Evolutionary conservation across 805 yeast species (phyloP).

Genomic region (Pichia heedii): DNA sequence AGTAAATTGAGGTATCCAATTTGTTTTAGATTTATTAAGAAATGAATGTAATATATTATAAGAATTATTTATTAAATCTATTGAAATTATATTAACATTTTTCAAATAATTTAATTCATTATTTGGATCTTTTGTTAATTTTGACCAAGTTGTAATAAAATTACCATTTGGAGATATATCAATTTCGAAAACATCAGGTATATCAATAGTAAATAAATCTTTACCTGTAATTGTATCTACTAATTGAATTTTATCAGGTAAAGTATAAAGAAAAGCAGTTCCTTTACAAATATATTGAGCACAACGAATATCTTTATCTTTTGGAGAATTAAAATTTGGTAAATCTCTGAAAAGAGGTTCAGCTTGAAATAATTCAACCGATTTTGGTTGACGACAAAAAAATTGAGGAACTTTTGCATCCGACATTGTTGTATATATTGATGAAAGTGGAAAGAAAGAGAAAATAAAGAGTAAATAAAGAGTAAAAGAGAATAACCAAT

Average conservation of each 20-base stretch:
- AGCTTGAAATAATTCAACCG: slow-evolving; percentile 43
- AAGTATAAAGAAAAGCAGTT: slow-evolving; percentile 59
- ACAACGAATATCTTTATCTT: slow-evolving; percentile 42
- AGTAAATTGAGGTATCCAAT: slow-evolving; percentile 91
- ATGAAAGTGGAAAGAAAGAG: neutral
- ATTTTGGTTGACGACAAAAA: slow-evolving; percentile 43
- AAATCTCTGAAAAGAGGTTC: slow-evolving; percentile 31
- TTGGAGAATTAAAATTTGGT: slow-evolving; percentile 24
- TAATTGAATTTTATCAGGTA: slow-evolving; percentile 50
- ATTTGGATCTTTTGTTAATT: slow-evolving; percentile 56
- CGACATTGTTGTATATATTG: neutral
- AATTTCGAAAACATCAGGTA: slow-evolving; percentile 68
- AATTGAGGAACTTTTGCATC: slow-evolving; percentile 19
- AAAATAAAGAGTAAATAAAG: no score
- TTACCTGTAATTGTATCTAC: slow-evolving; percentile 47
- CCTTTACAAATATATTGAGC: slow-evolving; percentile 66
- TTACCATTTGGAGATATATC: slow-evolving; percentile 85
- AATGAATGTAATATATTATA: slow-evolving; percentile 36
- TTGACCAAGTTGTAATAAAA: slow-evolving; percentile 81
- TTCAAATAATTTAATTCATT: slow-evolving; percentile 67
- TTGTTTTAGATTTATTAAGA: slow-evolving; percentile 73
- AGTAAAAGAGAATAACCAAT: no score
- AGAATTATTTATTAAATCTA: slow-evolving; percentile 23
- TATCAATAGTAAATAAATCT: slow-evolving; percentile 38
- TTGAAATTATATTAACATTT: slow-evolving; percentile 71